These are phyloP conservation scores for Teunomyces aglyptinius DNA, from an alignment of 805 yeast genomes.

Conservation along the genomic window DNA sequence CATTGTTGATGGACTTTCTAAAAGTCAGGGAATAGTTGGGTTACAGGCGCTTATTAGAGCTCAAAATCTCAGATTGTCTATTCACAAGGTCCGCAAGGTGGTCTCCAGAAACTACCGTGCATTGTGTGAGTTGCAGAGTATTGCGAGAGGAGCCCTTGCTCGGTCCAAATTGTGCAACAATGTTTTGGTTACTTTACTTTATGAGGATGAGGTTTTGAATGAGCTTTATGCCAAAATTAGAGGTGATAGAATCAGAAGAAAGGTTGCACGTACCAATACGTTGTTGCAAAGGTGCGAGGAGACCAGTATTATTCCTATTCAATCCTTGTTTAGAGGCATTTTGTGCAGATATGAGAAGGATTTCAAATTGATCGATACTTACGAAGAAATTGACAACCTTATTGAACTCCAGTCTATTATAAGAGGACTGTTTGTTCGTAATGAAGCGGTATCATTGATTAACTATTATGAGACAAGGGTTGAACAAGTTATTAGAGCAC, in stretches of 20 bases:
- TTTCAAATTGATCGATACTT: conserved; percentile 50
- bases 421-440: conserved; percentile 49
- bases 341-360: conserved; percentile 57
- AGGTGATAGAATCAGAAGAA: conserved; percentile 39
- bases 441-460: conserved; percentile 26
- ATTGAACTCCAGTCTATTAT: conserved; percentile 52
- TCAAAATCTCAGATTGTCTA: conserved; percentile 24
- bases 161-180: conserved; percentile 43
- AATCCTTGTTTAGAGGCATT: conserved; percentile 63
- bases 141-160: conserved; percentile 45
- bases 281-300: conserved; percentile 14
- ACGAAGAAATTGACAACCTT: conserved; percentile 40
- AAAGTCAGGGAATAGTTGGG: conserved; percentile 17
- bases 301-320: conserved; percentile 42
- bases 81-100: conserved; percentile 12
- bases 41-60: conserved; percentile 44
- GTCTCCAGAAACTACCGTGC: conserved; percentile 7
- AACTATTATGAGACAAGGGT: conserved; percentile 55
- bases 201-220: conserved; percentile 37
- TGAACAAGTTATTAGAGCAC: conserved; percentile 66
- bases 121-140: conserved; percentile 37
- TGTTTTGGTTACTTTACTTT: conserved; percentile 40
- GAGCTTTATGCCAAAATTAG: conserved; percentile 43
- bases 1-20: conserved; percentile 9
- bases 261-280: conserved; percentile 17